Base-by-base conservation (phyloP, 2,329 filamentous ascomycete species). In the Phyllosticta citrichinensis region DNA sequence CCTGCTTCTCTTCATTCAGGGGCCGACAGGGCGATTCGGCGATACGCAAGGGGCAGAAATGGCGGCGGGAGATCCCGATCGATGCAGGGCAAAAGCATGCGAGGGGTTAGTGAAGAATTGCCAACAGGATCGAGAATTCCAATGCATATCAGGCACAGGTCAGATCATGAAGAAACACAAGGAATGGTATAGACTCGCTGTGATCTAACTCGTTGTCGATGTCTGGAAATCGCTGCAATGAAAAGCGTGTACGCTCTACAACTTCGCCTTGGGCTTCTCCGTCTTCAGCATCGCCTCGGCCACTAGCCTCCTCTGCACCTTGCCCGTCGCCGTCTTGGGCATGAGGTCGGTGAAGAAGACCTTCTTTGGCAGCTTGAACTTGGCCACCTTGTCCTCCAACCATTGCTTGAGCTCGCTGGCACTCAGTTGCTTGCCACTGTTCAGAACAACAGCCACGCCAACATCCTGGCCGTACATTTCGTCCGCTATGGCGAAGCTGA, bases 271-370 rank as follows among this genome's bases (percentile, higher is more conserved):
- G 4, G 75, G 73, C 61, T 74, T 74, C 62, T 86, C 84, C 72
- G 86, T 82, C 79, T 89, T 89, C 73, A 87, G 79, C 88, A 95
- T 93, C 30, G 83, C 84, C 74, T 93, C 89, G 14, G 89, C 89
- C n/a, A 95, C 89, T 68, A 92, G 89, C 64, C 89, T 83, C 63
- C 90, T 80, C 76, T 95, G 90, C 62, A 95, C 88, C 80, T 95
- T 95, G 61, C 90, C 90, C 5, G 90, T 95, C n/a, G 90, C 89
- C 3, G 91, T 93, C 81, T 95, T 95, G 64, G 90, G 90, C 85
- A 95, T 95, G 65, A 87, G 77, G 62, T 90, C 82, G 40, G 89
- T 89, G 68, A 94, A 91, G 78, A 88, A 94, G 40, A 92, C 79
- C 80, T 89, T 86, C 78, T 89, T 92, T 1, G 90, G 90, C 52